These are phyloP conservation scores for Zasmidium angulare DNA, from an alignment of 2,329 filamentous ascomycete genomes.

Conservation along the genomic window DNA sequence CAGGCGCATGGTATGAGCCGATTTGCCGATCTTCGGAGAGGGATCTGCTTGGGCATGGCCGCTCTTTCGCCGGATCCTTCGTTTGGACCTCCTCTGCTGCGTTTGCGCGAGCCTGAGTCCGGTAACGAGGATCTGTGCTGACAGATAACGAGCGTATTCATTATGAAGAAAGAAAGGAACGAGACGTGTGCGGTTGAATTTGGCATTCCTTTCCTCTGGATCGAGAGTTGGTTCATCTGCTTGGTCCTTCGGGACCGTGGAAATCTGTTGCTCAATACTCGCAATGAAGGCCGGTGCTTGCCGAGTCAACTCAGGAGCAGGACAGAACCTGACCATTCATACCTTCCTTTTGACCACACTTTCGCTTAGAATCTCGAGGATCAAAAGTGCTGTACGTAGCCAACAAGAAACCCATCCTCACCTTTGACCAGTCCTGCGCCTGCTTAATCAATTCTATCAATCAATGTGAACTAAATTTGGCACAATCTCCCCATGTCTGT, in stretches of 20 bases:
- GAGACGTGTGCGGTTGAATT: conserved; percentile 34
- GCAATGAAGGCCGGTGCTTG: background rate
- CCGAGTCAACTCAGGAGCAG: conserved; percentile 1
- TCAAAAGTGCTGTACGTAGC: conserved; percentile 12
- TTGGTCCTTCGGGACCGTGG: conserved; percentile 14
- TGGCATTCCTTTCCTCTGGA: conserved; percentile 36
- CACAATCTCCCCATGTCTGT: background rate
- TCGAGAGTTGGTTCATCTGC: conserved; percentile 33
- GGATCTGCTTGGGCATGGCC: conserved; percentile 35
- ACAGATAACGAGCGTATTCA: conserved; percentile 31
- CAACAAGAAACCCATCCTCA: conserved; percentile 6
- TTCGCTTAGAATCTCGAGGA: background rate
- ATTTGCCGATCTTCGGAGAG: conserved; percentile 34
- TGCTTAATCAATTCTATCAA: background rate
- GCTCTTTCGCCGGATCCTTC: conserved; percentile 32
- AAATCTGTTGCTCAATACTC: conserved; percentile 17
- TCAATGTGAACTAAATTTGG: background rate
- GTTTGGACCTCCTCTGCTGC: conserved; percentile 28
- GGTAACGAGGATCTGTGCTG: conserved; percentile 20
- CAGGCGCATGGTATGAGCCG: conserved; percentile 33
- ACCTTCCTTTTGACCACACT: conserved; percentile 4
- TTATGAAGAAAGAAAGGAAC: conserved; percentile 23
- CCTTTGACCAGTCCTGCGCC: background rate
- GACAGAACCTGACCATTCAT: conserved; percentile 12
- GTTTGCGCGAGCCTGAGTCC: conserved; percentile 20